Evolutionary conservation across 768 basidiomycete genomes (phyloP).

Genomic region (Hysterangium stoloniferum): DNA sequence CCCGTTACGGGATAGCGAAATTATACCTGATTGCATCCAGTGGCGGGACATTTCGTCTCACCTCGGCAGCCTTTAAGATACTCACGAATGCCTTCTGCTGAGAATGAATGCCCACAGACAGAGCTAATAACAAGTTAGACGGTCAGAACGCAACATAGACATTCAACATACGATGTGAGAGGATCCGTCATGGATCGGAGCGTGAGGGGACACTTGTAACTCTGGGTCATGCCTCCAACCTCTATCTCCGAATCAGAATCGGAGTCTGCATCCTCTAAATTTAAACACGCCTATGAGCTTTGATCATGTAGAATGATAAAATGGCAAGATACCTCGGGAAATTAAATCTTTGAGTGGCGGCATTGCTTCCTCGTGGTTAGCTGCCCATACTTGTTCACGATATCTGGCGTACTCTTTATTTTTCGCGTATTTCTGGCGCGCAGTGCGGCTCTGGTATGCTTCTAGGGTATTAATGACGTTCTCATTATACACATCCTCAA

Average conservation of each 20-base stretch:
- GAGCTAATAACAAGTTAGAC: constrained; percentile 30
- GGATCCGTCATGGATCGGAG: constrained; percentile 62
- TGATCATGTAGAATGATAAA: background rate
- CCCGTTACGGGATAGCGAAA: no score
- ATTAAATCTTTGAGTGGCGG: constrained; percentile 73
- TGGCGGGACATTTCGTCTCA: constrained; percentile 53
- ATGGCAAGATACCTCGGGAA: constrained; percentile 45
- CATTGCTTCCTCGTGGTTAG: constrained; percentile 55
- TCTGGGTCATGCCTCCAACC: constrained; percentile 77
- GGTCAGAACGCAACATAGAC: constrained; percentile 4
- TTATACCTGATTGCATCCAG: constrained; percentile 49
- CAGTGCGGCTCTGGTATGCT: constrained; percentile 51
- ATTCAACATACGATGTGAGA: constrained; percentile 63
- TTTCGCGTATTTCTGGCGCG: constrained; percentile 73
- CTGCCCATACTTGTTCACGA: constrained; percentile 67
- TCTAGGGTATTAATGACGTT: constrained; percentile 36
- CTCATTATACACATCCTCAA: constrained; percentile 41
- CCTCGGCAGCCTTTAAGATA: constrained; percentile 38
- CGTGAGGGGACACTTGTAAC: constrained; percentile 79
- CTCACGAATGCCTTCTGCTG: constrained; percentile 57
- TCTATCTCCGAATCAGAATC: constrained; percentile 86
- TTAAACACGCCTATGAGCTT: background rate
- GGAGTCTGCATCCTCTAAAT: constrained; percentile 65
- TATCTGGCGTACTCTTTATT: constrained; percentile 51
- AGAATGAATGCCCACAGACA: constrained; percentile 79